phyloP scores from a whole-genome alignment of 805 yeast genomes.

The Saturnispora ahearnii region DNA sequence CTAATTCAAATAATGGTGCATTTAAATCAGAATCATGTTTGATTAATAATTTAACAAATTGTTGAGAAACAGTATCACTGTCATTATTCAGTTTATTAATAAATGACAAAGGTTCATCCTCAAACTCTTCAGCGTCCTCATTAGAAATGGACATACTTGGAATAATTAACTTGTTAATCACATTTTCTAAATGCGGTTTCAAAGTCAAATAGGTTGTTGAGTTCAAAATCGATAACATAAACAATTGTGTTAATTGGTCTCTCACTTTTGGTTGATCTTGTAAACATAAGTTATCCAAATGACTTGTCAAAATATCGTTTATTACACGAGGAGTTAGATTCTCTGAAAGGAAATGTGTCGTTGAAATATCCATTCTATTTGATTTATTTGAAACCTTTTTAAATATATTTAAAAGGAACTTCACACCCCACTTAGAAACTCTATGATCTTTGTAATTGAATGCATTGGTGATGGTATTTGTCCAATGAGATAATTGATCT shows the following conservation, averaged over 20 bases:
- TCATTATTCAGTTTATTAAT: constrained; percentile 41
- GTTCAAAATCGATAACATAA: constrained; percentile 5
- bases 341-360: background rate
- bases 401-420: constrained; percentile 4
- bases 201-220: constrained; percentile 27
- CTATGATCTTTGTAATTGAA: background rate
- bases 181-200: constrained; percentile 52
- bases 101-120: constrained; percentile 83
- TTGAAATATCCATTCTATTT: background rate
- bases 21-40: constrained; percentile 4
- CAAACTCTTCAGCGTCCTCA: constrained; percentile 63
- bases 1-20: constrained; percentile 7
- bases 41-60: constrained; percentile 8
- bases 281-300: background rate
- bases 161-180: constrained; percentile 63
- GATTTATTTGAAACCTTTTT: constrained; percentile 3
- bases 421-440: constrained; percentile 5
- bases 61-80: constrained; percentile 6
- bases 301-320: background rate
- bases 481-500: background rate
- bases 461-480: background rate
- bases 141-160: constrained; percentile 68
- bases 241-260: constrained; percentile 1
- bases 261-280: constrained; percentile 1
- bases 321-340: background rate